phyloP scores from a whole-genome alignment of 2,329 filamentous ascomycete species.

The Pseudogymnoascus sp. region DNA sequence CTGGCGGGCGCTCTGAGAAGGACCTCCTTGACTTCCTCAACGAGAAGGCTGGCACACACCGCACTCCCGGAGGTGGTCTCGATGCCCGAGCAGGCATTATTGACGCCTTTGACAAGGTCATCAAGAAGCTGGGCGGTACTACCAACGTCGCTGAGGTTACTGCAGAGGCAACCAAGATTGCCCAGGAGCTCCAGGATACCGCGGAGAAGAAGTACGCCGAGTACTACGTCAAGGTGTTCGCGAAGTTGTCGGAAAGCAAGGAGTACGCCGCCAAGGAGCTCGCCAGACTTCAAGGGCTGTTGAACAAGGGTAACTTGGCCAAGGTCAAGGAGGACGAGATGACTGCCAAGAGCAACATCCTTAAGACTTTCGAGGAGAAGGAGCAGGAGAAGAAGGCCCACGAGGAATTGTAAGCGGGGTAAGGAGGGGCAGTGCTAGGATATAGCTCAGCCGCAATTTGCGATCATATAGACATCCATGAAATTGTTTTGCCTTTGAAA shows the following conservation, averaged over 20 bases:
- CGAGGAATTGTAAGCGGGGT: background rate
- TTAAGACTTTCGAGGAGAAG: constrained; percentile 65
- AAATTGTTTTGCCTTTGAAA: background rate
- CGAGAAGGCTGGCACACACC: constrained; percentile 79
- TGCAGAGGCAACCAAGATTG: constrained; percentile 64
- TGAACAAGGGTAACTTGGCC: constrained; percentile 79
- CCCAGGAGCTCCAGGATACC: constrained; percentile 53
- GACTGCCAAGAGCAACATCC: constrained; percentile 76
- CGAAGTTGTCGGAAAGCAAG: constrained; percentile 72
- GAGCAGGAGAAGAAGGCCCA: constrained; percentile 54
- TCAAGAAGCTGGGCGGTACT: constrained; percentile 61
- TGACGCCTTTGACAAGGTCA: constrained; percentile 65
- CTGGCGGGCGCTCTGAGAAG: constrained; percentile 66
- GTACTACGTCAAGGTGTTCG: constrained; percentile 89
- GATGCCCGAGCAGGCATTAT: constrained; percentile 75
- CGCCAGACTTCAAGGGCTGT: constrained; percentile 66
- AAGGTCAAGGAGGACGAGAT: constrained; percentile 85
- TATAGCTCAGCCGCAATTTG: constrained; percentile 31
- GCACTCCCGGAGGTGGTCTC: constrained; percentile 70
- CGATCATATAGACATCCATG: constrained; percentile 3
- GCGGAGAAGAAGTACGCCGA: constrained; percentile 69
- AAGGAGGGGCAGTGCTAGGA: background rate
- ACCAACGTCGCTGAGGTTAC: constrained; percentile 53
- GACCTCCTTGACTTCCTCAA: constrained; percentile 79
- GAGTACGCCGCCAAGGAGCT: constrained; percentile 82